These are phyloP conservation scores for Penicillium chermesinum DNA, from an alignment of 495 filamentous ascomycete species.

Conservation along the genomic window DNA sequence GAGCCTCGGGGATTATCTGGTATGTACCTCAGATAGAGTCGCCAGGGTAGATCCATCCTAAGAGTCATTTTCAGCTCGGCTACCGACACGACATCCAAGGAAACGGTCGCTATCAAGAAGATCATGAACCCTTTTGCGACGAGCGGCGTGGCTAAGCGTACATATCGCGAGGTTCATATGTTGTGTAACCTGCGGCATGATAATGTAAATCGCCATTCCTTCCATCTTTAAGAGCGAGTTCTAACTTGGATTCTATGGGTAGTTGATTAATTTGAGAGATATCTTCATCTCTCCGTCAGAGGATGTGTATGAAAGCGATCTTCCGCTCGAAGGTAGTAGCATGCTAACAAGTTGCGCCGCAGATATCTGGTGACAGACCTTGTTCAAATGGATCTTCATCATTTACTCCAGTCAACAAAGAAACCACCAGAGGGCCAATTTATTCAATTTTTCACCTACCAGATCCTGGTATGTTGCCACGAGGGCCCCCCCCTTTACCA, in stretches of 20 bases:
- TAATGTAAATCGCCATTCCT: conserved; percentile 62
- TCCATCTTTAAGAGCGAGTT: no score
- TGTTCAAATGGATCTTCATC: conserved; percentile 83
- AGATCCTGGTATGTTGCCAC: conserved; percentile 64
- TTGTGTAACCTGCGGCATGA: conserved; percentile 85
- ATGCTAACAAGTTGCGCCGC: background rate
- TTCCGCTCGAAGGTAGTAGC: background rate
- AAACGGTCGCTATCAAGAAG: conserved; percentile 90
- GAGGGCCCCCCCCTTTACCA: conserved; percentile 1
- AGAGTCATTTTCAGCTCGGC: conserved; percentile 5
- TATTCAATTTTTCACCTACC: conserved; percentile 93
- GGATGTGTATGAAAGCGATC: conserved; percentile 65
- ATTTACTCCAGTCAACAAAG: conserved; percentile 63
- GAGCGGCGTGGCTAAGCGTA: conserved; percentile 81
- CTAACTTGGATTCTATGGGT: no score
- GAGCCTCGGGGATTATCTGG: background rate
- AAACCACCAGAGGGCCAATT: conserved; percentile 88
- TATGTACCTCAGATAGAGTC: background rate
- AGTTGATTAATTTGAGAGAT: conserved; percentile 90
- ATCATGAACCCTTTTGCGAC: conserved; percentile 96
- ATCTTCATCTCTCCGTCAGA: conserved; percentile 95
- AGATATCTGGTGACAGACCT: conserved; percentile 92
- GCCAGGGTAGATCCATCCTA: background rate
- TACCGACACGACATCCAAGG: conserved; percentile 24
- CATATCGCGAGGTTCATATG: conserved; percentile 85